Conservation (phyloP, 257 asterid species). For the Solanum dulcamara region DNA sequence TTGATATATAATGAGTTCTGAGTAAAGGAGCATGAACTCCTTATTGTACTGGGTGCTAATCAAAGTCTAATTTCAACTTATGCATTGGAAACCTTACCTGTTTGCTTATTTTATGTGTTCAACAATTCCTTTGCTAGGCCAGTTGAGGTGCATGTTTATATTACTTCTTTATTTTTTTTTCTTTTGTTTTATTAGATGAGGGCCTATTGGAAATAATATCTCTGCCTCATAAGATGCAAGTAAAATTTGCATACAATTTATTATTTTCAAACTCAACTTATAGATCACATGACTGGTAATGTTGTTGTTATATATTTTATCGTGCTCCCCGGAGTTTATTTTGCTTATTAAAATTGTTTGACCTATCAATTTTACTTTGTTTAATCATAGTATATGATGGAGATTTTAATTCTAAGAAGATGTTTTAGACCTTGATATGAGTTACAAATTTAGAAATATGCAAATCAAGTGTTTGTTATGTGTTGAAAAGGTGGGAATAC, state of each 20-base stretch:
- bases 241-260: not conserved
- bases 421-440: not conserved
- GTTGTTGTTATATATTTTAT: not conserved
- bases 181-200: not conserved
- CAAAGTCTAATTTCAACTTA: conserved; percentile 94
- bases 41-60: conserved; percentile 65
- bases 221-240: not conserved
- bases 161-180: not conserved
- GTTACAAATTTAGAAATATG: not conserved
- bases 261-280: not conserved
- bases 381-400: no score
- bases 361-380: not conserved
- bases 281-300: not conserved
- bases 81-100: conserved; percentile 85
- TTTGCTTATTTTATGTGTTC: conserved; percentile 81
- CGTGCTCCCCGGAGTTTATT: not conserved
- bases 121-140: conserved; percentile 86
- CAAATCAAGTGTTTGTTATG: not conserved
- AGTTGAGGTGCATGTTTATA: conserved; percentile 47
- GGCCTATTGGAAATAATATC: not conserved
- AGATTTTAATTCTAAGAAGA: not conserved
- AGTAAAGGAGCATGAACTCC: not conserved
- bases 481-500: not conserved
- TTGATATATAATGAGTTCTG: not conserved
- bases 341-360: not conserved